These are phyloP conservation scores for Guadua angustifolia DNA, from an alignment of 176 grass and related monocot species.

Conservation along the genomic window DNA sequence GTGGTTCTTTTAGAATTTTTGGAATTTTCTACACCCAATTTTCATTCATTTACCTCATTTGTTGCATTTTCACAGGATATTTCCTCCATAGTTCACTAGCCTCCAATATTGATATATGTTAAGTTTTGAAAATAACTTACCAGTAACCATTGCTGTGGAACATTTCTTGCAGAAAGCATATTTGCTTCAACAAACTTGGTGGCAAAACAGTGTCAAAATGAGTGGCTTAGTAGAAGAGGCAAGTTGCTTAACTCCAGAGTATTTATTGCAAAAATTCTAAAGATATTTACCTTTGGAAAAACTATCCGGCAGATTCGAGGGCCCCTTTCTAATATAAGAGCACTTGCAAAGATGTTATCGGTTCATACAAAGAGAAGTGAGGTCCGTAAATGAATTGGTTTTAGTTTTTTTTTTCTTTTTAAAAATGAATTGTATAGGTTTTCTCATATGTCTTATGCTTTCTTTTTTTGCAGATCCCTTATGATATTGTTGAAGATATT, in stretches of 20 bases:
- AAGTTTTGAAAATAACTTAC: constrained; percentile 12
- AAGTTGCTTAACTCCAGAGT: constrained; percentile 13
- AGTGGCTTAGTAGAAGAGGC: constrained; percentile 77
- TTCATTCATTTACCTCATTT: background rate
- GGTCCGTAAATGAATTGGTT: constrained; percentile 37
- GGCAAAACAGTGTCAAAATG: constrained; percentile 90
- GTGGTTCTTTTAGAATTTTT: background rate
- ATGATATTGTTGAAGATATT: constrained; percentile 80
- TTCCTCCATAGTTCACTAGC: background rate
- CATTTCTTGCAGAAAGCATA: constrained; percentile 61
- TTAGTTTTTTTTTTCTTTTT: background rate
- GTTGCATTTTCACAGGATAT: background rate
- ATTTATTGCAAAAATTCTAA: background rate
- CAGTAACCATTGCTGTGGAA: background rate
- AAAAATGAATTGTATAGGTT: background rate
- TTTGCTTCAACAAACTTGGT: constrained; percentile 78
- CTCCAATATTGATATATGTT: background rate
- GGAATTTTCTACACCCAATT: background rate
- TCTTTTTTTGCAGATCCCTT: constrained; percentile 58
- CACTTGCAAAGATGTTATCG: constrained; percentile 78
- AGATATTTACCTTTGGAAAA: constrained; percentile 30
- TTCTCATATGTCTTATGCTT: background rate
- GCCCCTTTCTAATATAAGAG: constrained; percentile 72
- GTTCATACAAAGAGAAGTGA: constrained; percentile 64
- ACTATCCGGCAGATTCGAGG: constrained; percentile 63